phyloP scores from a whole-genome alignment of 179 eudicot species.

The Amaranthus tricolor region DNA sequence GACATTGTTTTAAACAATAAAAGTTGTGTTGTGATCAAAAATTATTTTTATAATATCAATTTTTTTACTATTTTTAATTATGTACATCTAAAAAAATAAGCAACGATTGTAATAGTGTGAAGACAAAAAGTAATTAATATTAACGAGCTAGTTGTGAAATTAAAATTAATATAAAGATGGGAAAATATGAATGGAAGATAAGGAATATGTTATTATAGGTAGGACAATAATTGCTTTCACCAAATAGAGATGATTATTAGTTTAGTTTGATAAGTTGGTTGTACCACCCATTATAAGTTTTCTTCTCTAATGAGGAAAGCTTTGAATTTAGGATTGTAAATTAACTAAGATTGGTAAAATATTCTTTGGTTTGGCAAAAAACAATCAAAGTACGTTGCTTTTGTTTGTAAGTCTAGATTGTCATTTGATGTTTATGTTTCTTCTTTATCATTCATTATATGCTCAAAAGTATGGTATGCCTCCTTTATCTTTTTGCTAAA shows the following conservation, averaged over 20 bases:
- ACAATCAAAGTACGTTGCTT: constrained; percentile 18
- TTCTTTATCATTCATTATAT: constrained; percentile 10
- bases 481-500: constrained; percentile 15
- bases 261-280: not conserved
- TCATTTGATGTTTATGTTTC: constrained; percentile 27
- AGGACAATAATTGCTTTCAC: constrained; percentile 18
- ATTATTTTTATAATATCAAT: too few species aligned
- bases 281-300: constrained; percentile 15
- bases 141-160: too few species aligned
- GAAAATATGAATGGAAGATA: too few species aligned
- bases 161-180: too few species aligned
- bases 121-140: too few species aligned
- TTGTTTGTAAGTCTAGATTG: constrained; percentile 20
- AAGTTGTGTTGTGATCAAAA: too few species aligned
- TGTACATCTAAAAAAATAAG: too few species aligned
- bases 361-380: constrained; percentile 13
- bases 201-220: too few species aligned
- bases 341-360: constrained; percentile 23
- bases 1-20: too few species aligned
- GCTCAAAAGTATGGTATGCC: constrained; percentile 5
- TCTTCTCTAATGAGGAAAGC: constrained; percentile 27
- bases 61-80: too few species aligned
- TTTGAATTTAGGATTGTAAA: constrained; percentile 15
- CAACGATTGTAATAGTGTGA: too few species aligned
- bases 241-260: constrained; percentile 2